Base-by-base conservation (phyloP, 768 basidiomycete species). In the Epithele typhae region DNA sequence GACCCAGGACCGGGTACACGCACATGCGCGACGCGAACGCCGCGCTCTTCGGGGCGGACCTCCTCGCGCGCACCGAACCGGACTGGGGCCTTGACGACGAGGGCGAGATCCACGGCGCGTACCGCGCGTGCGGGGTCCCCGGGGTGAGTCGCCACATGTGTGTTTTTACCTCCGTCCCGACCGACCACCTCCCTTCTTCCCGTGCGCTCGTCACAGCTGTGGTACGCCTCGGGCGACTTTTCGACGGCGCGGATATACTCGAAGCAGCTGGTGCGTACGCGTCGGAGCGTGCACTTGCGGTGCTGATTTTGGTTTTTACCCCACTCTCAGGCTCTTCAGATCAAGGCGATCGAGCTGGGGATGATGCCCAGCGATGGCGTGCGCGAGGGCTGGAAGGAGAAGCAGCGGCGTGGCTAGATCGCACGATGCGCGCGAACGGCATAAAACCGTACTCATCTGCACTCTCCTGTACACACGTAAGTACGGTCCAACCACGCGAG, bases 11-110 rank as follows among this genome's bases (percentile, higher is more conserved):
- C 1, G 68, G 67, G 4, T 73, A 68, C 47, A 46, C 62, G 5
- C 48, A 46, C 8, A 67, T 68, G 11, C 57, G 62, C 4, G 60
- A 69, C n/a, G 56, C 59, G 0, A 57, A 64, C 49, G 59, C 54
- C 27, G 49, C 53, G 15, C 38, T 65, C 3, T 68, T 74, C 34
- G 71, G 73, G 6, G 59, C 64, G 25, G 65, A 67, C 14, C 53
- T 64, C 7, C 63, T 69, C 10, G 60, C 62, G 11, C 47, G 58
- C 21, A 68, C 67, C 5, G 55, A 59, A 41, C 14, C 30, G 21
- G 56, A 71, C 2, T 71, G 66, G 65, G 71, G 71, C 1, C 18
- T 73, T 15, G 70, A 76, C 44, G 62, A 65, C 23, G 72, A 73
- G 52, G 71, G 69, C 2, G 73, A 74, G 43, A 37, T 68, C 2